Evolutionary conservation across 495 filamentous ascomycete genomes (phyloP), one percentile per base, ranked within the genome.

Genomic region (Staphylotrichum tortipilum): DNA sequence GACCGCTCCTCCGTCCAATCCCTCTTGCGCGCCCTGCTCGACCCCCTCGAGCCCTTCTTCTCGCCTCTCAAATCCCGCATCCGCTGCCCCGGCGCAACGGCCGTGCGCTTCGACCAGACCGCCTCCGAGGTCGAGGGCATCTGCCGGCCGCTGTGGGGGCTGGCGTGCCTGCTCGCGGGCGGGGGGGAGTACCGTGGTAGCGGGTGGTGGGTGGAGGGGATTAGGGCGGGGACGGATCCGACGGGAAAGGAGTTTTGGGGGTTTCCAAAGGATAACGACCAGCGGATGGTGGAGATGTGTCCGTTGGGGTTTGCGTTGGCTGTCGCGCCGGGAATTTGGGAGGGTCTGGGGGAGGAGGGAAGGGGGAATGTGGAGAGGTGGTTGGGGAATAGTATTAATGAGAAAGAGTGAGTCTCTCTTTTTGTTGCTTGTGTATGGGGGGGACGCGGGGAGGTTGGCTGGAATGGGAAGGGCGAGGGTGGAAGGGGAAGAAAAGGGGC

Each of bases 231-330:
- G 0, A 86, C 82, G 0, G 78, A 89, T 49, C 82, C 82, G 1
- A 67, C 75, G 33, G 72, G 71, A 52, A 68, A 74, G 0, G 84
- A 88, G 67, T 89, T 79, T 57, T 90, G 85, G 84, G 84, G 84
- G 5, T 76, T 77, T 31, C 80, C 83, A 45, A 72, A 80, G 53
- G 83, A 86, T 59, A 76, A 80, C 47, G 85, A 89, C 54, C 84
- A 89, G 71, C 70, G 85, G n/a, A 89, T 88, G 84, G 85, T 88
- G 17, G 86, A 88, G 62, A 86, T 88, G 77, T 88, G 83, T 57
- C 84, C 85, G 11, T 73, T 89, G 61, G 72, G 72, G 0, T 86
- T 76, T 49, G 75, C 81, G 29, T 63, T 86, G 50, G 81, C 78
- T 14, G 78, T 84, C 33, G 81, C 78, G 12, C 74, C 79, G 17